These are phyloP conservation scores for Emmonsia crescens DNA, from an alignment of 2,329 filamentous ascomycete species.

Conservation along the genomic window DNA sequence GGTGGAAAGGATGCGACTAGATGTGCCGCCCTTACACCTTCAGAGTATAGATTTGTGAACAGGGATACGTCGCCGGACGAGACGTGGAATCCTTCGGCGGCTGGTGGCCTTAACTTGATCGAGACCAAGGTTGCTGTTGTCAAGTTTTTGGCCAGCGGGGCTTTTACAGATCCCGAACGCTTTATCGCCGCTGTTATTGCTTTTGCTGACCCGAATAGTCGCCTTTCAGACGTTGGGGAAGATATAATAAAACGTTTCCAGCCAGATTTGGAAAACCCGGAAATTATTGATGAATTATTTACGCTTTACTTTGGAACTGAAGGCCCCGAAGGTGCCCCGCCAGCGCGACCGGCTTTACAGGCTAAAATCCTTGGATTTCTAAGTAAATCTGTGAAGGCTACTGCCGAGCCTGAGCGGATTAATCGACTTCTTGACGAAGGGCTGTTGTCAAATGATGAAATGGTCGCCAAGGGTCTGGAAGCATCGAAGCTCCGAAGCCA, in stretches of 20 bases:
- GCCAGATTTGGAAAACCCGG: constrained; percentile 55
- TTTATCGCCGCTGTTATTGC: constrained; percentile 77
- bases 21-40: constrained; percentile 52
- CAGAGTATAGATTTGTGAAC: constrained; percentile 60
- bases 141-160: constrained; percentile 67
- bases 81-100: constrained; percentile 52
- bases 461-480: constrained; percentile 53
- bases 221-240: constrained; percentile 73
- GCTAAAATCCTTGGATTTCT: constrained; percentile 66
- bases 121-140: constrained; percentile 60
- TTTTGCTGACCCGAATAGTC: constrained; percentile 64
- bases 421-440: constrained; percentile 58
- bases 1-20: constrained; percentile 30
- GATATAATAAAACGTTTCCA: constrained; percentile 73
- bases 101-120: constrained; percentile 53
- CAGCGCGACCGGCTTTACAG: constrained; percentile 57
- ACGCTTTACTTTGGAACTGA: constrained; percentile 58
- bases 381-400: constrained; percentile 64
- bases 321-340: constrained; percentile 30
- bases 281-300: constrained; percentile 56
- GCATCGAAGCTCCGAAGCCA: constrained; percentile 68
- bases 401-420: constrained; percentile 57
- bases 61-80: constrained; percentile 37
- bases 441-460: constrained; percentile 37
- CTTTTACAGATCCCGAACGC: constrained; percentile 73